A percentile compares a stretch with the other conserved stretches of the same genome.
Conservation (phyloP, 306 rosid genomes). For the Cicer pinnatifidum region DNA sequence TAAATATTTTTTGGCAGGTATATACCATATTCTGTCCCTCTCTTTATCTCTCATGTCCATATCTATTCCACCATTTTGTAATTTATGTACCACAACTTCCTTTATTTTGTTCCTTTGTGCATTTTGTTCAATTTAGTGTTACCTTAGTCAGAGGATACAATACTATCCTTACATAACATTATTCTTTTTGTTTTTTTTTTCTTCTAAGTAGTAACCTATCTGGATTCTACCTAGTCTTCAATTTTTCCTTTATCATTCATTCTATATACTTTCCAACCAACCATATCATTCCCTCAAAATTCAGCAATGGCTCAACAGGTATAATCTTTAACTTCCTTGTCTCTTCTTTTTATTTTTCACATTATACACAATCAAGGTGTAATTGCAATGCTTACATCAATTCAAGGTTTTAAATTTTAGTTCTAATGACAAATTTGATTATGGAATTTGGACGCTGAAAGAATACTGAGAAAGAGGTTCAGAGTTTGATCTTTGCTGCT, state of each 20-base stretch:
- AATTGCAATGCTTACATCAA: neutral
- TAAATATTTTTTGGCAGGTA: constrained; percentile 16
- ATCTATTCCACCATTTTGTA: constrained; percentile 31
- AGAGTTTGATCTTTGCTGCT: too few relatives aligned
- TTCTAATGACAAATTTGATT: neutral
- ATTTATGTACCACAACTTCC: constrained; percentile 17
- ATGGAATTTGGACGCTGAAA: too few relatives aligned
- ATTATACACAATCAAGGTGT: neutral
- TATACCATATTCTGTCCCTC: neutral
- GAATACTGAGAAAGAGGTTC: too few relatives aligned
- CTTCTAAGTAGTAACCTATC: constrained; percentile 38
- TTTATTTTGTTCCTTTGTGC: constrained; percentile 23
- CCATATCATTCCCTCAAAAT: constrained; percentile 7
- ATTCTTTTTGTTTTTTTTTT: constrained; percentile 11
- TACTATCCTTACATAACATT: constrained; percentile 35
- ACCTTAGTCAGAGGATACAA: constrained; percentile 31
- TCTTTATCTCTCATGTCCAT: constrained; percentile 38
- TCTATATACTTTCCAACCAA: neutral
- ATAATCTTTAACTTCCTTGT: neutral
- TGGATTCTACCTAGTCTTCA: constrained; percentile 25
- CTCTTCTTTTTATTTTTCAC: neutral
- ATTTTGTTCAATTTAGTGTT: constrained; percentile 29
- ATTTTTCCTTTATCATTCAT: constrained; percentile 15
- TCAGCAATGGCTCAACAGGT: constrained; percentile 68
- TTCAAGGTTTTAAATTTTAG: neutral